Evolutionary conservation across 169 alveolate species (phyloP), one percentile per base, ranked within the genome.

Genomic region (Perkinsus marinus): DNA sequence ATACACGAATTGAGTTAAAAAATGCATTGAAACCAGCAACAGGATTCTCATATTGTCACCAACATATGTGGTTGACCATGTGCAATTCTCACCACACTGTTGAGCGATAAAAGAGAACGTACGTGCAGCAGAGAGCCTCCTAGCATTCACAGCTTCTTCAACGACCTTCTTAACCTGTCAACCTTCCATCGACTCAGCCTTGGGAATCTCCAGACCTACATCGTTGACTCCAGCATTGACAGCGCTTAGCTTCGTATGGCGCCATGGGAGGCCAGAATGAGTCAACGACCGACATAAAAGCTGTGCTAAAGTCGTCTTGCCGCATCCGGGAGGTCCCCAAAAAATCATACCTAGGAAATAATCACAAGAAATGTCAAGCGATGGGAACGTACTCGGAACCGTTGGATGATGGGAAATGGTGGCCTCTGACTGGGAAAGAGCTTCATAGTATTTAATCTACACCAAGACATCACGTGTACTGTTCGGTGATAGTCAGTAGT

Each of bases 311-410:
- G 93, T 69, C 79, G 93, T 91, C 79, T 91, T 91, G 34, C 93
- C 93, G 69, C 93, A 91, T 5, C 93, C 93, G 0, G 93, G 93
- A 17, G 93, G 93, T 6, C 93, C 93, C 93, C 93, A 91, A 46
- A 91, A 43, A 10, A 91, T 91, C 79, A 57, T 39, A 91, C 43
- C 89, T 89, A n/a, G n/a, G n/a, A n/a, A n/a, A n/a, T n/a, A n/a
- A n/a, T n/a, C n/a, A n/a, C n/a, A n/a, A n/a, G n/a, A n/a, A n/a
- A n/a, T n/a, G n/a, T n/a, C n/a, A n/a, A n/a, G n/a, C n/a, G 46
- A 41, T 10, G 3, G 46, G 10, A 10, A 6, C 79, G 37, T 57
- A 57, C 79, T 57, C 34, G 79, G 79, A 2, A 57, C 79, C 36
- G 79, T 2, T 7, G 79, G 79, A 5, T 57, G 79, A 19, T 57